phyloP scores from a whole-genome alignment of 2,329 filamentous ascomycete genomes.

The Calonectria pteridis region DNA sequence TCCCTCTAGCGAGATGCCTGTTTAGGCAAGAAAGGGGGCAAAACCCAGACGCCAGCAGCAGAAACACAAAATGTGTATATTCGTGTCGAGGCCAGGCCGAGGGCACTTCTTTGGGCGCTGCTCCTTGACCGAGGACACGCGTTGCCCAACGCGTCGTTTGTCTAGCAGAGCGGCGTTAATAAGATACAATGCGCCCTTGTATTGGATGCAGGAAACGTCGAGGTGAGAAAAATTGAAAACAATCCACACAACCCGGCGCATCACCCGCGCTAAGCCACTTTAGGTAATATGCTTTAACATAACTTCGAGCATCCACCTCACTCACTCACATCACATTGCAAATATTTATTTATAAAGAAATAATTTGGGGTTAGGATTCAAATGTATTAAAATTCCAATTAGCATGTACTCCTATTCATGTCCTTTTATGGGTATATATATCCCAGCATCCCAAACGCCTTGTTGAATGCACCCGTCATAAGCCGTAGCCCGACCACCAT shows the following conservation, averaged over 20 bases:
- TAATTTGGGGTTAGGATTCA: background rate
- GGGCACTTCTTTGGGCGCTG: background rate
- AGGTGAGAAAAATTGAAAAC: background rate
- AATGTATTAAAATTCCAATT: background rate
- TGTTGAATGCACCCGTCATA: slow-evolving; percentile 23
- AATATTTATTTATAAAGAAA: background rate
- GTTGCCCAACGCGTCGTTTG: slow-evolving; percentile 4
- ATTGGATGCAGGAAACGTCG: background rate
- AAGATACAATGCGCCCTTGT: background rate
- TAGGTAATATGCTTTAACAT: background rate
- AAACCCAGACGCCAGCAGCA: background rate
- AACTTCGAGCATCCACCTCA: background rate
- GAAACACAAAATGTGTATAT: background rate
- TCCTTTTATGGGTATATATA: slow-evolving; percentile 19
- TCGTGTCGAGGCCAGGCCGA: too few relatives aligned
- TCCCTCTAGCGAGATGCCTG: background rate
- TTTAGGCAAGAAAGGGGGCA: background rate
- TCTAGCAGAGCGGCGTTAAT: background rate
- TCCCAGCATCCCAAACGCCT: slow-evolving; percentile 10
- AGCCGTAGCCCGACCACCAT: slow-evolving; percentile 11
- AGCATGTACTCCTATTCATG: background rate
- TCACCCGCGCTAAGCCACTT: background rate
- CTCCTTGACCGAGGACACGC: background rate
- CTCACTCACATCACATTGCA: background rate
- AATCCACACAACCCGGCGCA: background rate